These are phyloP conservation scores for Cystobasidium ongulense DNA, from an alignment of 768 basidiomycete species.

Conservation along the genomic window DNA sequence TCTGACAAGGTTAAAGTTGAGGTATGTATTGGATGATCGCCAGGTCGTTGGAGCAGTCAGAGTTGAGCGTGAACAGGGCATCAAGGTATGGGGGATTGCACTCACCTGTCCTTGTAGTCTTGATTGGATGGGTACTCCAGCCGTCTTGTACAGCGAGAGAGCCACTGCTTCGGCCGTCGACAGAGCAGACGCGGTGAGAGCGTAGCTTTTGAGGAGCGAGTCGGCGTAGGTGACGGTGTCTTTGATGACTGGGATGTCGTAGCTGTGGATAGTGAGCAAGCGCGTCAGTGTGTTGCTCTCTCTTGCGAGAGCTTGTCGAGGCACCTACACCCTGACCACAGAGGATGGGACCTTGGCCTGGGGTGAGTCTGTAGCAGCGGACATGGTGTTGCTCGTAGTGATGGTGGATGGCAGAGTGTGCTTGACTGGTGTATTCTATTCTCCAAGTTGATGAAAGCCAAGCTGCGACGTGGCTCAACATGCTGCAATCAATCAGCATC, in stretches of 20 bases:
- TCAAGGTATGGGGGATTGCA: too few species aligned
- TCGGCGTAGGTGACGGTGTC: slow-evolving; percentile 29
- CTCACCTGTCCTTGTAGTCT: slow-evolving; percentile 20
- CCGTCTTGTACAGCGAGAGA: slow-evolving; percentile 19
- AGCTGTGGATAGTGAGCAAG: background rate
- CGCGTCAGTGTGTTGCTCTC: background rate
- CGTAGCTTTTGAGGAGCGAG: slow-evolving; percentile 4
- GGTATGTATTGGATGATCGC: background rate
- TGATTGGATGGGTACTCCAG: slow-evolving; percentile 23
- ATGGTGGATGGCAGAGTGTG: too few species aligned
- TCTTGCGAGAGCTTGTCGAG: background rate
- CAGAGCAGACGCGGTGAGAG: slow-evolving; percentile 12
- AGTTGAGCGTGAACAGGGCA: too few species aligned
- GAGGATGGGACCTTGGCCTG: slow-evolving; percentile 5
- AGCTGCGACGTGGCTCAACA: too few species aligned
- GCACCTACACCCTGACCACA: background rate
- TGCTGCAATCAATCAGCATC: too few species aligned
- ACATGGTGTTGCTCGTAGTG: background rate
- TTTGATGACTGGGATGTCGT: slow-evolving; percentile 28
- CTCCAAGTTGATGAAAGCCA: too few species aligned
- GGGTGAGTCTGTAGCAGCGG: background rate
- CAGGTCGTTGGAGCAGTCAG: background rate
- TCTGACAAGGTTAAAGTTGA: background rate
- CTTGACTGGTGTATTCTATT: too few species aligned
- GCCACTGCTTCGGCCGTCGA: slow-evolving; percentile 10